Base-by-base conservation (phyloP, 148 eudicot species). In the Heliamphora exappendiculata region DNA sequence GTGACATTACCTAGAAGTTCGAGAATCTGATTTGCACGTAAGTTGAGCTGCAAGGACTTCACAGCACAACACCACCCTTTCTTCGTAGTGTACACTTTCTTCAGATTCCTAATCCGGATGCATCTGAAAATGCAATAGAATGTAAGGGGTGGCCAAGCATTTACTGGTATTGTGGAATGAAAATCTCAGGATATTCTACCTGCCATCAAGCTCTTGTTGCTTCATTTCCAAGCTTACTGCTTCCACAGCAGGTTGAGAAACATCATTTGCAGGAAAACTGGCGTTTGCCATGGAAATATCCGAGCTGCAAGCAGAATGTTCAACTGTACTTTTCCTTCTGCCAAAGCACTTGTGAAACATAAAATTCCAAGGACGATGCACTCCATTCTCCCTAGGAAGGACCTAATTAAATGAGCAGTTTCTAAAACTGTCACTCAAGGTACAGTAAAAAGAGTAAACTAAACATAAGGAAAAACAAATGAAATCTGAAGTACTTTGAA, bases 1-100 rank as follows among this genome's bases (percentile, higher is more conserved):
- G 67, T 39, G 16, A 62, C 39, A 33, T 36, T 84, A 94, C 96
- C 99, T 81, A 96, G 86, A 87, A 96, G 99, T 72, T 95, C 93
- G 67, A 96, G 93, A 74, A 93, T 91, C 79, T 96, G 99, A 85
- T 96, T 91, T 85, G 93, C 99, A 79, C 90, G 90, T 74, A 96
- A 81, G 68, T 84, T 91, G 79, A 96, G 87, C 78, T 93, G 88
- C 74, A 96, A 89, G 41, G 94, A 84, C 83, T 91, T 83, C 37
- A 96, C 98, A 72, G 99, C 99, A 82, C 88, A 86, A 83, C 91
- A 96, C 67, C 82, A 88, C 74, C 97, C 90, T 81, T 82, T 93
- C 80, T 77, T 87, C 20, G 88, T 84, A 67, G 83, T 70, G 74
- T 89, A 96, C 59, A 87, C 88, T 84, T 96, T 96, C 82, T 76